phyloP scores from a whole-genome alignment of 1,284 basidiomycete genomes.

The Ceratobasidium papillatum region DNA sequence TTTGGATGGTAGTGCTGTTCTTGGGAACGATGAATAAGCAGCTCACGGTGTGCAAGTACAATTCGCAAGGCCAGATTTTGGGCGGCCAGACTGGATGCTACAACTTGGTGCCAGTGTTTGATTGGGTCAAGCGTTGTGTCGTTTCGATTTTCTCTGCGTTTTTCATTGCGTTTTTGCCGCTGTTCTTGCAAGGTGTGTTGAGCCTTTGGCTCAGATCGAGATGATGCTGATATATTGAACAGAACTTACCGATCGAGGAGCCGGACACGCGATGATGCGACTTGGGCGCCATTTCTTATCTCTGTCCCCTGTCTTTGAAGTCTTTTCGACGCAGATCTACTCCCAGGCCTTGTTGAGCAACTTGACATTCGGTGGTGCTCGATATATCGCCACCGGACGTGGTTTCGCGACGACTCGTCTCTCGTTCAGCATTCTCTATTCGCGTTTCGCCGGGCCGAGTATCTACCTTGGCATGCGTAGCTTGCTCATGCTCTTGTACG shows the following conservation, averaged over 20 bases:
- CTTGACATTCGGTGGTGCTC: constrained; percentile 92
- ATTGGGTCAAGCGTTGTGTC: constrained; percentile 94
- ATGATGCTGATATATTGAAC: constrained; percentile 41
- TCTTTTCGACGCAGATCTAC: constrained; percentile 96
- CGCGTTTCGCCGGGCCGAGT: constrained; percentile 94
- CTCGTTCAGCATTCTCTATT: constrained; percentile 92
- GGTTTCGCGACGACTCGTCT: constrained; percentile 96
- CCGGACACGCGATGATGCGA: constrained; percentile 86
- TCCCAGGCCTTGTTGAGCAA: constrained; percentile 95
- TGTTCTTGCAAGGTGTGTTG: constrained; percentile 89
- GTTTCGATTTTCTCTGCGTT: constrained; percentile 97
- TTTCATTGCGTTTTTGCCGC: constrained; percentile 91
- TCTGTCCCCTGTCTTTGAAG: constrained; percentile 91
- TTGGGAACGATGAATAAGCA: constrained; percentile 88
- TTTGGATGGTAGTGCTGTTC: constrained; percentile 76
- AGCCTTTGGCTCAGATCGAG: constrained; percentile 23
- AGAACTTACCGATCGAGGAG: constrained; percentile 94
- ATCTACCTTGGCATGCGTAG: constrained; percentile 96
- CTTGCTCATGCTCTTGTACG: constrained; percentile 87
- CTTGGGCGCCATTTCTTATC: constrained; percentile 92
- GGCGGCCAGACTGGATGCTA: constrained; percentile 86
- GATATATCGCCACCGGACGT: constrained; percentile 98
- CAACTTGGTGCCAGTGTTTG: constrained; percentile 86
- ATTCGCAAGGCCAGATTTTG: constrained; percentile 47
- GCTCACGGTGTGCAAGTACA: constrained; percentile 81